Percentiles rank a stretch among this genome's conserved stretches.
phyloP scores from a whole-genome alignment of 495 filamentous ascomycete species.

The Penicillium riverlandense region DNA sequence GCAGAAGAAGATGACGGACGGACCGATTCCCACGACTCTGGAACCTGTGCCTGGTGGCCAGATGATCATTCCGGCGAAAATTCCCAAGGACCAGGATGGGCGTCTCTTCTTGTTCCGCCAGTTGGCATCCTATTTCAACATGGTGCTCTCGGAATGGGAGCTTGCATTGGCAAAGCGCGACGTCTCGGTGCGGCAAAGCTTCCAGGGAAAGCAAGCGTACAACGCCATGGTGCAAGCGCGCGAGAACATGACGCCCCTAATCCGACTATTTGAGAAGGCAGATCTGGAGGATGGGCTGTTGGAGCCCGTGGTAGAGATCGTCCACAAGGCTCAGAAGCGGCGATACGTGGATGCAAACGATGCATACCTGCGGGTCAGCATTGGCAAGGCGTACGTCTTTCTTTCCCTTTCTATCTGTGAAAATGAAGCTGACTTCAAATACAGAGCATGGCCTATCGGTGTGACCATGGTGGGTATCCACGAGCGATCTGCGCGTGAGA shows the following conservation, averaged over 20 bases:
- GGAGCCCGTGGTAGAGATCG: slow-evolving; percentile 87
- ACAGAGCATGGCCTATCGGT: slow-evolving; percentile 90
- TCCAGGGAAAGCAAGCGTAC: slow-evolving; percentile 67
- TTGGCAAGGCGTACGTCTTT: slow-evolving; percentile 73
- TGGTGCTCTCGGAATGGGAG: slow-evolving; percentile 88
- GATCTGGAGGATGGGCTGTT: slow-evolving; percentile 74
- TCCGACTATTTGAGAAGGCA: slow-evolving; percentile 74
- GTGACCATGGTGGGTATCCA: slow-evolving; percentile 99
- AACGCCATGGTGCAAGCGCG: slow-evolving; percentile 73
- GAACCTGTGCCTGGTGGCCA: slow-evolving; percentile 70
- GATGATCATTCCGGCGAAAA: slow-evolving; percentile 67
- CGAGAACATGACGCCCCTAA: slow-evolving; percentile 85
- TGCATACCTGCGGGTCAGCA: slow-evolving; percentile 84
- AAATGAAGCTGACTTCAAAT: slow-evolving; percentile 7
- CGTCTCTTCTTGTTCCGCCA: slow-evolving; percentile 72
- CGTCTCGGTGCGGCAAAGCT: slow-evolving; percentile 57
- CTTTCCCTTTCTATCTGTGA: not conserved
- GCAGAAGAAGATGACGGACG: slow-evolving; percentile 47
- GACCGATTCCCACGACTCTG: slow-evolving; percentile 66
- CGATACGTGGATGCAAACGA: slow-evolving; percentile 96
- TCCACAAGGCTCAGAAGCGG: slow-evolving; percentile 77
- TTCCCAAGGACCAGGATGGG: slow-evolving; percentile 50
- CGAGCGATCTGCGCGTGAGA: slow-evolving; percentile 90
- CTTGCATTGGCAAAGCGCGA: slow-evolving; percentile 62
- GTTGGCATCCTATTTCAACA: slow-evolving; percentile 84